These are phyloP conservation scores for Drechslera avenae DNA, from an alignment of 2,329 filamentous ascomycete species.

Conservation along the genomic window DNA sequence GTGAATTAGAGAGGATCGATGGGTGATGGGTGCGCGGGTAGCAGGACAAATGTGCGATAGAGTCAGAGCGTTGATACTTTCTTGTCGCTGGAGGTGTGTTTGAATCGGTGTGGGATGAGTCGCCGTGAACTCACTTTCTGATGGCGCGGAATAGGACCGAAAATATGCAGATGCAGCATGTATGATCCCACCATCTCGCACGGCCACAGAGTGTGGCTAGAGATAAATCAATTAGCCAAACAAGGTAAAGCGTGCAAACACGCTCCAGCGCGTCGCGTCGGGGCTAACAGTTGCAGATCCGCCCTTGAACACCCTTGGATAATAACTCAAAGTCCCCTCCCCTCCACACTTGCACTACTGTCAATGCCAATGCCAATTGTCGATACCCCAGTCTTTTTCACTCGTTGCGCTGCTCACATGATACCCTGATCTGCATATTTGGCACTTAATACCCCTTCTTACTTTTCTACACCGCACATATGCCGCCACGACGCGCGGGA, in stretches of 20 bases:
- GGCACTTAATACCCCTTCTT: slow-evolving; percentile 30
- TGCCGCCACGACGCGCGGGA: slow-evolving; percentile 52
- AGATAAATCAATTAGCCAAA: slow-evolving; percentile 37
- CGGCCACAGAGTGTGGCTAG: slow-evolving; percentile 24
- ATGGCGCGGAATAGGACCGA: slow-evolving; percentile 29
- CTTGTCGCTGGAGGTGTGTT: not conserved
- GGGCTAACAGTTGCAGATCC: slow-evolving; percentile 18
- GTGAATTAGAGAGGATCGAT: slow-evolving; percentile 7
- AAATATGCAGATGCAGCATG: slow-evolving; percentile 25
- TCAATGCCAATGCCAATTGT: slow-evolving; percentile 14
- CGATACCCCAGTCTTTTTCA: slow-evolving; percentile 23
- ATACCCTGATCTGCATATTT: slow-evolving; percentile 37
- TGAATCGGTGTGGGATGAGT: slow-evolving; percentile 6
- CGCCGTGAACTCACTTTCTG: slow-evolving; percentile 10
- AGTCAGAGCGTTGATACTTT: not conserved
- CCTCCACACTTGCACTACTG: slow-evolving; percentile 12
- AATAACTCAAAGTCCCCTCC: not conserved
- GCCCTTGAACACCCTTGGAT: not conserved
- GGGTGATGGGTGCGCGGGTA: not conserved
- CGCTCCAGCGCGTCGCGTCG: slow-evolving; percentile 30
- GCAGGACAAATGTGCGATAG: not conserved
- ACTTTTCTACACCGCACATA: slow-evolving; percentile 35
- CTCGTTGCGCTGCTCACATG: slow-evolving; percentile 32
- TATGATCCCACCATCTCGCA: slow-evolving; percentile 24
- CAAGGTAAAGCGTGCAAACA: slow-evolving; percentile 24